Evolutionary conservation across 2,329 filamentous ascomycete genomes (phyloP), one percentile per base, ranked within the genome.

Genomic region (Chalaropsis thielavioides): DNA sequence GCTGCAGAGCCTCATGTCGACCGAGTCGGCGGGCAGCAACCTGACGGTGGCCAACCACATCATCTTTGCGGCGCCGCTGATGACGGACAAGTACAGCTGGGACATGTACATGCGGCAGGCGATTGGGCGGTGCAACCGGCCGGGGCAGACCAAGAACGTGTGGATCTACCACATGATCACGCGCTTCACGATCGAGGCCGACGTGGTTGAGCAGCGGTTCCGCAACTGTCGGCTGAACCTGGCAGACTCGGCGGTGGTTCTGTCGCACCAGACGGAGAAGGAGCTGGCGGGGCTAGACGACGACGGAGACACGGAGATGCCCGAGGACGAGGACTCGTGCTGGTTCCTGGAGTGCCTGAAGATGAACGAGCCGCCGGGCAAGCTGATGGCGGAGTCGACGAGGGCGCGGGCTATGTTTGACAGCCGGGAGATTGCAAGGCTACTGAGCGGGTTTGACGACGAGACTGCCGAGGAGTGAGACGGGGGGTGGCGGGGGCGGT

Each of bases 31-130:
- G 0, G 77, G 77, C 0, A 74, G 72, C 27, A 78, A 79, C 66
- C 69, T 78, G 13, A 73, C 74, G 11, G 70, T 73, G 24, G 76
- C 76, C 0, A 77, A 75, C 64, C 76, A 78, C 63, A 70, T 78
- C 61, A 72, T 79, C 51, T 78, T 78, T 62, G 71, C 73, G 0
- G 73, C 71, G 4, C 74, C 76, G 0, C 71, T 74, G 15, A 35
- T 64, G n/a, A 67, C 68, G 4, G 70, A 74, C 60, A 70, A 72
- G 62, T 70, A 72, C 4, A 69, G 72, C 3, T 76, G 72, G 60
- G 70, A 74, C 8, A 70, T 71, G 58, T 73, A 72, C 58, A 73
- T 77, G 68, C 70, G 71, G 41, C 77, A 79, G 68, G 76, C 77
- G 1, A 70, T 69, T 60, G 77, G 76, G 0, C 71, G 77, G 1